phyloP scores from a whole-genome alignment of 192 early-diverging fungal genomes.

The Umbelopsis sp. region DNA sequence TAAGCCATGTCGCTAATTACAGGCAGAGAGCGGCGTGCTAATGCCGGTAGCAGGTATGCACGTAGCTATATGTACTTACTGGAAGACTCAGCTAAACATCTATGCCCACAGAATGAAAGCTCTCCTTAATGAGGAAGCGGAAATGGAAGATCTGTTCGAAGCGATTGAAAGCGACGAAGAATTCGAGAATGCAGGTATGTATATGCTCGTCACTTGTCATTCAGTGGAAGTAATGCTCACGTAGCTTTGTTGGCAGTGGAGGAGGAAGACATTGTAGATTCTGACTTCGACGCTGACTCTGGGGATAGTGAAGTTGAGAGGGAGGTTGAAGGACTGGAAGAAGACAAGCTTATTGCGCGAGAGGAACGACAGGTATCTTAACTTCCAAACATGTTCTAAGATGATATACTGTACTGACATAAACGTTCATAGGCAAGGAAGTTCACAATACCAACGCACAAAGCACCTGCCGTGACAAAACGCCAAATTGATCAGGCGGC shows the following conservation, averaged over 20 bases:
- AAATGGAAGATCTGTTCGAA: constrained; percentile 59
- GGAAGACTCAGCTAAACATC: not conserved
- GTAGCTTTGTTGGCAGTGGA: constrained; percentile 20
- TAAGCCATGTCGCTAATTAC: constrained; percentile 37
- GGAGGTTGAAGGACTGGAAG: constrained; percentile 37
- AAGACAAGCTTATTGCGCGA: constrained; percentile 39
- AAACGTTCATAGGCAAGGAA: constrained; percentile 16
- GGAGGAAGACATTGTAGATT: constrained; percentile 55
- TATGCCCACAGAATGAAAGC: constrained; percentile 45
- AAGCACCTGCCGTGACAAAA: not conserved
- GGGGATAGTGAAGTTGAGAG: constrained; percentile 50
- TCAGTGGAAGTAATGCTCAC: not conserved
- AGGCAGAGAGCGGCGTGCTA: constrained; percentile 43
- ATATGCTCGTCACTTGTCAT: constrained; percentile 19
- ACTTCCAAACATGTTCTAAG: not conserved
- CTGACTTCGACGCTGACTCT: constrained; percentile 56
- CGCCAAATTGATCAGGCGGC: not conserved
- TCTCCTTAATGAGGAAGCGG: constrained; percentile 53
- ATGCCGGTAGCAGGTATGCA: constrained; percentile 50
- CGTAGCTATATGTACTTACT: not conserved
- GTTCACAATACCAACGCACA: constrained; percentile 20
- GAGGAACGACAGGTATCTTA: constrained; percentile 41
- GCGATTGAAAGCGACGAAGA: constrained; percentile 54
- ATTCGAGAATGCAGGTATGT: constrained; percentile 40
- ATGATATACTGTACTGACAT: not conserved